Percentiles rank a stretch among this genome's conserved stretches.
Evolutionary conservation across 371 early-diverging fungal species (phyloP).

Genomic region (Mucor piriformis): DNA sequence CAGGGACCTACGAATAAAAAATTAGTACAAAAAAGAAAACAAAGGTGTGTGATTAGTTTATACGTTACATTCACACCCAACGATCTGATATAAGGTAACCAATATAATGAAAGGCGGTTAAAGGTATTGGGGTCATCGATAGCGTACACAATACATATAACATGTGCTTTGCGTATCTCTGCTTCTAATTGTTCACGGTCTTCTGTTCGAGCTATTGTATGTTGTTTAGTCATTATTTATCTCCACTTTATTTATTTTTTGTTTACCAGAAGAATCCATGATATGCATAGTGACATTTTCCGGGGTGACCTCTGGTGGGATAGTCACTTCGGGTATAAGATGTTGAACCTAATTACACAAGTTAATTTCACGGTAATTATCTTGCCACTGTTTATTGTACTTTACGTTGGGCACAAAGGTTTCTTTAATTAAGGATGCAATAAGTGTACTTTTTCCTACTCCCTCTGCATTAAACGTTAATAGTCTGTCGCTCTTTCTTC

Average conservation of each 20-base stretch:
- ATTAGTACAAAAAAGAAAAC: too few species aligned
- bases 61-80: slow-evolving; percentile 84
- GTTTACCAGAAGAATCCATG: slow-evolving; percentile 88
- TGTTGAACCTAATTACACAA: slow-evolving; percentile 89
- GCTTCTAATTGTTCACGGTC: slow-evolving; percentile 85
- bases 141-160: slow-evolving; percentile 95
- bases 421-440: slow-evolving; percentile 95
- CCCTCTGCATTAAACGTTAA: slow-evolving; percentile 62
- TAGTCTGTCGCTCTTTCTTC: too few species aligned
- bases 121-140: slow-evolving; percentile 85
- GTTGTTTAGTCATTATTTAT: not conserved
- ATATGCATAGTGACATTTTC: slow-evolving; percentile 96
- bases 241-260: not conserved
- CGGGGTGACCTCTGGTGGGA: slow-evolving; percentile 96
- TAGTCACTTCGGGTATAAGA: slow-evolving; percentile 96
- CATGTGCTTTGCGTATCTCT: slow-evolving; percentile 94
- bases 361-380: too few species aligned
- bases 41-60: not conserved
- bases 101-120: slow-evolving; percentile 79
- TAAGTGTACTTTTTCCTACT: slow-evolving; percentile 95
- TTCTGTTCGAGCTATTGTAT: slow-evolving; percentile 75
- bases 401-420: slow-evolving; percentile 89
- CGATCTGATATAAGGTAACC: slow-evolving; percentile 91
- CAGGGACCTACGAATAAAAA: slow-evolving; percentile 94
- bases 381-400: not conserved